Conservation (phyloP, 2,329 filamentous ascomycete species). For the Xylaria sp. region DNA sequence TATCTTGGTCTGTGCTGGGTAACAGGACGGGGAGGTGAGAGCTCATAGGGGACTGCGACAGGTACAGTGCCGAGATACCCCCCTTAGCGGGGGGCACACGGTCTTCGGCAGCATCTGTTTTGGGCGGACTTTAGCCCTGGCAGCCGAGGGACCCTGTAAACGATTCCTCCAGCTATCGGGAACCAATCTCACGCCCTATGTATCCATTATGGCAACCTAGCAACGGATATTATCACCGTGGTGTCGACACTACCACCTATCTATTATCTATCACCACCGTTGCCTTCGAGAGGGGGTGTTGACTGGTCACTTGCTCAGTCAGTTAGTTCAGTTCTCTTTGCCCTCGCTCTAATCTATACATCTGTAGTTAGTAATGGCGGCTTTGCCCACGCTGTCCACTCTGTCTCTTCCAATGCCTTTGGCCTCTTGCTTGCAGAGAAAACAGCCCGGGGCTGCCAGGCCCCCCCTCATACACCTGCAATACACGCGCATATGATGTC, state of each 20-base stretch:
- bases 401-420: too few species aligned
- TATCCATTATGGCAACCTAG: too few species aligned
- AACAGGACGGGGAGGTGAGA: background rate
- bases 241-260: constrained; percentile 8
- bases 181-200: constrained; percentile 15
- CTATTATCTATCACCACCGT: background rate
- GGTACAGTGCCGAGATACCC: background rate
- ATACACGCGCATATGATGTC: background rate
- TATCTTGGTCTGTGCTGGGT: background rate
- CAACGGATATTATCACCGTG: constrained; percentile 17
- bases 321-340: too few species aligned
- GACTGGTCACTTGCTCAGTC: too few species aligned
- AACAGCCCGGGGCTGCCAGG: too few species aligned
- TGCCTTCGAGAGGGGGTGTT: background rate
- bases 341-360: too few species aligned
- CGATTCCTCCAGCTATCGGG: constrained; percentile 8
- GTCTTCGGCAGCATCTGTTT: constrained; percentile 6
- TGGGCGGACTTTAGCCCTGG: background rate
- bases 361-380: too few species aligned
- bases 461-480: background rate
- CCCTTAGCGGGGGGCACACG: background rate
- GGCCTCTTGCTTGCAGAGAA: background rate
- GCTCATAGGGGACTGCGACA: background rate
- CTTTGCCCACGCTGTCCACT: too few species aligned
- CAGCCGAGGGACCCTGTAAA: background rate